Percentiles rank a stretch among this genome's conserved stretches.
phyloP scores from a whole-genome alignment of 495 filamentous ascomycete species.

The Xylaria bambusicola region DNA sequence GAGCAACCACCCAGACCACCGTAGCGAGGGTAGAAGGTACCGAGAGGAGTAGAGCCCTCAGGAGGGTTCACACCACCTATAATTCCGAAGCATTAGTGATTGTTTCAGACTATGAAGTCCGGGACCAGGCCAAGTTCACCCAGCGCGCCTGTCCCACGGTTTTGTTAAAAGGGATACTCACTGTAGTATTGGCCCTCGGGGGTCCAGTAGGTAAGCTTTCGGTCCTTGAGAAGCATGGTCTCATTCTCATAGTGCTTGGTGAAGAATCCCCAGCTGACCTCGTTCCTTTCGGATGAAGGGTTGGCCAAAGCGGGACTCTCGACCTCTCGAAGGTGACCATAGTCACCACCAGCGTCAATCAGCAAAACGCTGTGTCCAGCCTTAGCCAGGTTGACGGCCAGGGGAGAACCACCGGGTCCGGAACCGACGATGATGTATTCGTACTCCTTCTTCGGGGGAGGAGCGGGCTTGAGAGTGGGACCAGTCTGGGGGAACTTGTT shows the following conservation, averaged over 20 bases:
- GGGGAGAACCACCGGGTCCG: constrained; percentile 63
- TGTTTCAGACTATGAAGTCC: background rate
- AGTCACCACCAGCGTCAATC: constrained; percentile 31
- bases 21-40: constrained; percentile 53
- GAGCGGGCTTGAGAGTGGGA: constrained; percentile 12
- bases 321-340: constrained; percentile 26
- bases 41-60: constrained; percentile 42
- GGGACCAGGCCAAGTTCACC: background rate
- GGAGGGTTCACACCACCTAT: constrained; percentile 46
- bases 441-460: constrained; percentile 38
- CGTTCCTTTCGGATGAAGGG: constrained; percentile 51
- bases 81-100: background rate
- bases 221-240: constrained; percentile 36
- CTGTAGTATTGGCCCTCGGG: constrained; percentile 37
- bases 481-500: constrained; percentile 18
- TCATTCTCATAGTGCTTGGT: constrained; percentile 47
- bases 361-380: constrained; percentile 51
- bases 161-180: background rate
- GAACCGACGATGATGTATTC: constrained; percentile 67
- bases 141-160: too few relatives aligned
- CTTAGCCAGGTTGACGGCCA: constrained; percentile 60
- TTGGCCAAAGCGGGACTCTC: constrained; percentile 46
- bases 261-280: constrained; percentile 46
- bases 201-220: constrained; percentile 42
- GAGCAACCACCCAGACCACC: constrained; percentile 54